A percentile compares a stretch with the other conserved stretches of the same genome.
These are phyloP conservation scores for Nematocida displodere DNA, from an alignment of 371 early-diverging fungal species.

Conservation along the genomic window DNA sequence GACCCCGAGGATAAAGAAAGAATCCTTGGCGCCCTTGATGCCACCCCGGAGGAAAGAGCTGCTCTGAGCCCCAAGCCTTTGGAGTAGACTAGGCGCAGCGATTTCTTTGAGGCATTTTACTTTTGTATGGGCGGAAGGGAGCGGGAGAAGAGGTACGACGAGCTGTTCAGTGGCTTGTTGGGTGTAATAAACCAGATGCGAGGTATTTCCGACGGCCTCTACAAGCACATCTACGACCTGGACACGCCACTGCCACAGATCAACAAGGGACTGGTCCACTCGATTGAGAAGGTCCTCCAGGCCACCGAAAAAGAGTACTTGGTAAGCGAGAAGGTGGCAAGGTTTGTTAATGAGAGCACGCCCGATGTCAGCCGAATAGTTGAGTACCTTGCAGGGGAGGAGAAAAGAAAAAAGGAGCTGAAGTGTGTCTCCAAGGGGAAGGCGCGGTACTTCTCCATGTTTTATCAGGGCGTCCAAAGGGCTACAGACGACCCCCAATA, in stretches of 20 bases:
- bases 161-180: neutral
- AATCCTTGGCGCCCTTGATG: neutral
- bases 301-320: neutral
- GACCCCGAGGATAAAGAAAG: neutral
- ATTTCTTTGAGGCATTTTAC: neutral
- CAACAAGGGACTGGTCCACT: slow-evolving; percentile 15
- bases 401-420: slow-evolving; percentile 5
- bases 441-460: slow-evolving; percentile 37
- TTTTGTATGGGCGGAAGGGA: slow-evolving; percentile 28
- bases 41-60: slow-evolving; percentile 2
- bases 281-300: slow-evolving; percentile 16
- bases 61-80: neutral
- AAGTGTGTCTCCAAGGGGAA: slow-evolving; percentile 16
- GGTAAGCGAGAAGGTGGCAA: slow-evolving; percentile 15
- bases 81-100: neutral
- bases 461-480: slow-evolving; percentile 15
- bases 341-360: neutral
- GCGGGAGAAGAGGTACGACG: neutral
- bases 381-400: slow-evolving; percentile 32
- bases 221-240: slow-evolving; percentile 51
- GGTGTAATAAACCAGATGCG: slow-evolving; percentile 41
- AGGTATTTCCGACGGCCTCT: slow-evolving; percentile 33
- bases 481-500: neutral
- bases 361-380: neutral
- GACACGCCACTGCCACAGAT: slow-evolving; percentile 36